phyloP scores from a whole-genome alignment of 176 grass and related monocot genomes.

The Lolium rigidum region DNA sequence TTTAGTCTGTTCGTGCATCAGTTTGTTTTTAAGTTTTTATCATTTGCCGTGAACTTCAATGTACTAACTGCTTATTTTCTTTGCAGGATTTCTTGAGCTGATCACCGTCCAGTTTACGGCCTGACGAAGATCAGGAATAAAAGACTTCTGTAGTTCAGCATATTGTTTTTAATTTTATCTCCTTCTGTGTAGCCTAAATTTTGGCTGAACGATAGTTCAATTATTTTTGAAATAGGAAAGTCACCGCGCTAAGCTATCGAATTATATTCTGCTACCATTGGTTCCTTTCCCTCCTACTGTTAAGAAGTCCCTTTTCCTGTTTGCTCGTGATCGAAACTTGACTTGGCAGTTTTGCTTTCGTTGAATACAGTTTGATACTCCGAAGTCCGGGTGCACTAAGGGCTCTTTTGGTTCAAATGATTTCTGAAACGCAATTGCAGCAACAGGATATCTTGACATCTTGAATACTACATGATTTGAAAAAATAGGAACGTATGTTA shows the following conservation, averaged over 20 bases:
- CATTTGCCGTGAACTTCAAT: too few relatives aligned
- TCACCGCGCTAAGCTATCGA: not conserved
- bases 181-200: too few relatives aligned
- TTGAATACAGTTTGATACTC: too few relatives aligned
- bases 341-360: not conserved
- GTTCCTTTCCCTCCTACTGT: not conserved
- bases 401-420: too few relatives aligned
- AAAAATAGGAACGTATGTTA: too few relatives aligned
- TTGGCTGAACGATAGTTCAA: too few relatives aligned
- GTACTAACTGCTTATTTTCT: not conserved
- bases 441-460: too few relatives aligned
- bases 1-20: not conserved
- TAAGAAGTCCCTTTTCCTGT: not conserved
- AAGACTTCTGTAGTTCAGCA: not conserved
- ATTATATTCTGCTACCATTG: not conserved
- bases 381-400: too few relatives aligned
- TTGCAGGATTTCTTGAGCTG: slow-evolving; percentile 12
- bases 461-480: too few relatives aligned
- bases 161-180: too few relatives aligned
- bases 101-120: not conserved
- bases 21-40: not conserved
- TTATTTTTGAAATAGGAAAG: not conserved
- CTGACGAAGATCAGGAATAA: not conserved
- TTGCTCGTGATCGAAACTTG: not conserved
- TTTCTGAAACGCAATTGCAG: too few relatives aligned